Evolutionary conservation across 2,329 filamentous ascomycete species (phyloP).

Genomic region (Ceratocystis cubensis): DNA sequence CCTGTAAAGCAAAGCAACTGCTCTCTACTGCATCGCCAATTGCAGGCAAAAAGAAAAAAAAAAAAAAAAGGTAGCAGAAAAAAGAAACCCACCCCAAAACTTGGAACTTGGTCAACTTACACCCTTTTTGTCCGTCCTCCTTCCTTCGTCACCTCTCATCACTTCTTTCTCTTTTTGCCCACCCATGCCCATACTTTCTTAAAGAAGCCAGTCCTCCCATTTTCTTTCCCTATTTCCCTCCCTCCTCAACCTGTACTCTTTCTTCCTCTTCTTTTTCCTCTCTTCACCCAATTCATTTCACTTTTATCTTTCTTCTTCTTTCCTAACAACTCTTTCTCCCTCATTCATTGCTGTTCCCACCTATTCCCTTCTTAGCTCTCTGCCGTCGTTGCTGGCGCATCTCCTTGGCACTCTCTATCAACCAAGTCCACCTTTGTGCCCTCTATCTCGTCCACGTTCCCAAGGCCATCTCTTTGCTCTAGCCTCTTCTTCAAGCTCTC

Average conservation of each 20-base stretch:
- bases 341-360: not conserved
- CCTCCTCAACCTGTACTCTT: slow-evolving; percentile 25
- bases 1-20: not conserved
- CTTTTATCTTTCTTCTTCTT: slow-evolving; percentile 22
- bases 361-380: slow-evolving; percentile 2
- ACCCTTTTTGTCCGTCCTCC: slow-evolving; percentile 10
- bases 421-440: not conserved
- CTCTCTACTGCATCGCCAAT: slow-evolving; percentile 2
- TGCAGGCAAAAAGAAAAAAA: not conserved
- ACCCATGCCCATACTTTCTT: slow-evolving; percentile 22
- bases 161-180: slow-evolving; percentile 18
- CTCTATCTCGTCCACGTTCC: not conserved
- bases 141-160: slow-evolving; percentile 18
- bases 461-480: not conserved
- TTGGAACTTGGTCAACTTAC: slow-evolving; percentile 2
- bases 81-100: slow-evolving; percentile 10
- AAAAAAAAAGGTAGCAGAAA: not conserved
- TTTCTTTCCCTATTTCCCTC: slow-evolving; percentile 25
- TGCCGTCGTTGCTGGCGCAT: not conserved
- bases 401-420: not conserved
- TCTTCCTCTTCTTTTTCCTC: slow-evolving; percentile 26
- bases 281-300: slow-evolving; percentile 21
- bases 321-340: not conserved
- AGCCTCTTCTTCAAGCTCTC: not conserved
- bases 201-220: slow-evolving; percentile 22